Percentiles rank a stretch among this genome's conserved stretches.
Evolutionary conservation across 805 yeast species (phyloP).

Genomic region (Hagleromyces aurorensis): DNA sequence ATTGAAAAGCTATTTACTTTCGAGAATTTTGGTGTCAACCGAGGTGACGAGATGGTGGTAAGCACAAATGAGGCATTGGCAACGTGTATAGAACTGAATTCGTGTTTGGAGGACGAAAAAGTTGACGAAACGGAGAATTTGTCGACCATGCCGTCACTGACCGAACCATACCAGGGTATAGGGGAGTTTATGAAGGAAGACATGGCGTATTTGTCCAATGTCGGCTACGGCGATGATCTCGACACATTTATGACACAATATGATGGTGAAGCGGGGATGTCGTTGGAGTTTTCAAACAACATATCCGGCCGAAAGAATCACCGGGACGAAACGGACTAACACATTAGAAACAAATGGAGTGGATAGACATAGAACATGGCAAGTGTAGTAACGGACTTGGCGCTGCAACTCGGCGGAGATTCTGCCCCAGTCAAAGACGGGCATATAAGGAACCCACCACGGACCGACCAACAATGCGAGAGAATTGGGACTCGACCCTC

Average conservation of each 20-base stretch:
- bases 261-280: slow-evolving; percentile 22
- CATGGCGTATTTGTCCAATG: slow-evolving; percentile 13
- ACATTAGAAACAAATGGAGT: no score
- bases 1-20: slow-evolving; percentile 33
- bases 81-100: slow-evolving; percentile 28
- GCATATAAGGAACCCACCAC: no score
- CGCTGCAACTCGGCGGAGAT: no score
- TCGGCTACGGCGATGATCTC: slow-evolving; percentile 25
- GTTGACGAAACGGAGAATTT: slow-evolving; percentile 2
- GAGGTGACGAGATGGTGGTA: slow-evolving; percentile 34
- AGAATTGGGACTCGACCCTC: no score
- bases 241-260: slow-evolving; percentile 13
- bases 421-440: no score
- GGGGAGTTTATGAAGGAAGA: slow-evolving; percentile 13
- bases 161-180: no score
- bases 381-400: no score
- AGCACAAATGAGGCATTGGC: slow-evolving; percentile 33
- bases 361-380: no score
- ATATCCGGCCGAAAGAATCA: slow-evolving; percentile 10
- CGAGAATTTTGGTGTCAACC: slow-evolving; percentile 33
- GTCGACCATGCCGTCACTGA: slow-evolving; percentile 11
- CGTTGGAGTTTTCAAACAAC: slow-evolving; percentile 17
- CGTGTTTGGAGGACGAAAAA: slow-evolving; percentile 7
- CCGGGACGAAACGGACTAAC: no score
- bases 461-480: no score